Evolutionary conservation across 371 early-diverging fungal species (phyloP).

Genomic region (Lichtheimia ornata): DNA sequence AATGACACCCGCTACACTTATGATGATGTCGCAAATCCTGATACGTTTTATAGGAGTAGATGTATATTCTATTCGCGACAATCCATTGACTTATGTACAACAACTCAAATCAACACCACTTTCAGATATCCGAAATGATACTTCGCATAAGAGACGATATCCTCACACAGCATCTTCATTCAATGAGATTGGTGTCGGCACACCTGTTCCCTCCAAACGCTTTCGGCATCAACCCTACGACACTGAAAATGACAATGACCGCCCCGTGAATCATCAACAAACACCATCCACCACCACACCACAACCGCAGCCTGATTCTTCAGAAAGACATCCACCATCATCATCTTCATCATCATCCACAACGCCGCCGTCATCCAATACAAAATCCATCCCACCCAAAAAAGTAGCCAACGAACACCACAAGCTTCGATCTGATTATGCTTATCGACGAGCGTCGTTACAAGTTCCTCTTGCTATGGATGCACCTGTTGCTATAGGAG

Average conservation of each 20-base stretch:
- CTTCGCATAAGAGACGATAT: constrained; percentile 1
- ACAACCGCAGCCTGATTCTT: not conserved
- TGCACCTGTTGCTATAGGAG: constrained; percentile 10
- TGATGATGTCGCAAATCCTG: not conserved
- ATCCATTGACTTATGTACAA: constrained; percentile 15
- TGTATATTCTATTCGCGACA: constrained; percentile 12
- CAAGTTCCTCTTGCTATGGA: constrained; percentile 17
- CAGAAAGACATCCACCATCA: not conserved
- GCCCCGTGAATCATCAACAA: not conserved
- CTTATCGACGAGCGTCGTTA: constrained; percentile 22
- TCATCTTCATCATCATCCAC: not conserved
- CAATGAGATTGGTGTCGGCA: constrained; percentile 12
- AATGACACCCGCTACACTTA: no score
- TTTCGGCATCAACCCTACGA: constrained; percentile 6
- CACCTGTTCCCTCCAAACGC: constrained; percentile 23
- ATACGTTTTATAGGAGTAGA: constrained; percentile 1
- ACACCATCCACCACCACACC: not conserved
- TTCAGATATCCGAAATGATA: constrained; percentile 7
- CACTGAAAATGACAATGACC: constrained; percentile 1
- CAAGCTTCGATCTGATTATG: constrained; percentile 11
- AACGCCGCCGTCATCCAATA: not conserved
- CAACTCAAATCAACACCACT: constrained; percentile 11
- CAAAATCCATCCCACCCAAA: no score
- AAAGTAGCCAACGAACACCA: no score
- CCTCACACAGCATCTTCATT: constrained; percentile 8